phyloP scores from a whole-genome alignment of 257 asterid species.

The Mitragyna speciosa region DNA sequence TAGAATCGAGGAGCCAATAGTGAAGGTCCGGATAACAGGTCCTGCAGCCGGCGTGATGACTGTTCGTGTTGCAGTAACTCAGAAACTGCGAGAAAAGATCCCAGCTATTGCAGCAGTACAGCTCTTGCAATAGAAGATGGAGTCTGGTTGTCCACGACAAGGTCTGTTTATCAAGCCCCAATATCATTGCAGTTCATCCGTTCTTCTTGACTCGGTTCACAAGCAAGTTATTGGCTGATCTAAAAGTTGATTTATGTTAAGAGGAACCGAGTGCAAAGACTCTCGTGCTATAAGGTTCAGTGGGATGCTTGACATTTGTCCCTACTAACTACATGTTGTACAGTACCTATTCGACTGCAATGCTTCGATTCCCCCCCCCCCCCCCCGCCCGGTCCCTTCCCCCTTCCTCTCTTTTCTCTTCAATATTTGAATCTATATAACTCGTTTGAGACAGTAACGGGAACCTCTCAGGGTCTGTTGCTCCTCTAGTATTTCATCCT shows the following conservation, averaged over 20 bases:
- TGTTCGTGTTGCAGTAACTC: constrained; percentile 94
- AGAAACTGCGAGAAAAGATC: constrained; percentile 87
- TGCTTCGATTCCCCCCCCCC: too few relatives aligned
- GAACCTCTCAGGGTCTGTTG: not conserved
- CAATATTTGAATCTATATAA: not conserved
- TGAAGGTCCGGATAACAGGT: constrained; percentile 81
- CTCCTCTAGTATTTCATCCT: not conserved
- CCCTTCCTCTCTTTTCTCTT: too few relatives aligned
- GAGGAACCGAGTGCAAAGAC: not conserved
- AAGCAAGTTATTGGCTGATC: not conserved
- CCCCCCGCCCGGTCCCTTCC: too few relatives aligned
- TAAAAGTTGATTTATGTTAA: not conserved
- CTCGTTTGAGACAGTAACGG: not conserved
- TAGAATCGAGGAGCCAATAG: constrained; percentile 84
- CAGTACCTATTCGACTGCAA: not conserved
- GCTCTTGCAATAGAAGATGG: constrained; percentile 55
- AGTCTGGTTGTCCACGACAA: not conserved
- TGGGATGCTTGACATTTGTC: not conserved
- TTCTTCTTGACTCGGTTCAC: not conserved
- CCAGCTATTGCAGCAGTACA: constrained; percentile 95
- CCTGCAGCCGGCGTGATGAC: constrained; percentile 98
- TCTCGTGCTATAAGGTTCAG: not conserved
- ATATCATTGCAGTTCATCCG: not conserved
- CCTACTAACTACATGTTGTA: not conserved
- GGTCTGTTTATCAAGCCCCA: not conserved